These are phyloP conservation scores for Craspedostauros australis DNA, from an alignment of 108 stramenopile genomes.

Conservation along the genomic window DNA sequence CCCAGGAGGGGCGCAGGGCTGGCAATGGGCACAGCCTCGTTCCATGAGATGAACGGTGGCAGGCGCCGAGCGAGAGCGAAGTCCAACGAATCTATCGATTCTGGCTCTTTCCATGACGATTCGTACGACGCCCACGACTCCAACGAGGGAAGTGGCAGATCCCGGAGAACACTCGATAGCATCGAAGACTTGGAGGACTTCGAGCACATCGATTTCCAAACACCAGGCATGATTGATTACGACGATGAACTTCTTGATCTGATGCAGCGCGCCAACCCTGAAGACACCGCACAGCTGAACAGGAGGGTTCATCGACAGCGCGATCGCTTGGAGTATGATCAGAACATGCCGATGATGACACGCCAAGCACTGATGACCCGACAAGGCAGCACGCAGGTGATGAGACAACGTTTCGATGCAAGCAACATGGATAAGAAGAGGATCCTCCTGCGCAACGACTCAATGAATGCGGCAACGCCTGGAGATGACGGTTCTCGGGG, in stretches of 20 bases:
- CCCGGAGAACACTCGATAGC: conserved; percentile 14
- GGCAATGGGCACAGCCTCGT: conserved; percentile 4
- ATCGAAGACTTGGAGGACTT: conserved; percentile 27
- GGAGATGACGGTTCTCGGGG: conserved; percentile 10
- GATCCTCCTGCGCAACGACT: conserved; percentile 21
- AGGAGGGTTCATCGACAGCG: conserved; percentile 21
- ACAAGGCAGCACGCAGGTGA: conserved; percentile 22
- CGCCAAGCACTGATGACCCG: conserved; percentile 29
- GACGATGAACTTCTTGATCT: conserved; percentile 27
- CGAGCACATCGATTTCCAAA: conserved; percentile 21
- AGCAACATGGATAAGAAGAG: conserved; percentile 15
- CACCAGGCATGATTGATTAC: conserved; percentile 31
- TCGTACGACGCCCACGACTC: conserved; percentile 16
- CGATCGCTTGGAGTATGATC: conserved; percentile 21
- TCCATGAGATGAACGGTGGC: conserved; percentile 11
- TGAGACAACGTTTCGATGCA: conserved; percentile 17
- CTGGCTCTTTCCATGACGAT: conserved; percentile 12
- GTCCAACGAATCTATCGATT: conserved; percentile 4
- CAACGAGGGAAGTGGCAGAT: conserved; percentile 5
- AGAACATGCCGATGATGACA: conserved; percentile 42
- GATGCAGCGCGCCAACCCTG: conserved; percentile 32
- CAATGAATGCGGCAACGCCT: conserved; percentile 8
- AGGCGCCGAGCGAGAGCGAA: conserved; percentile 2
- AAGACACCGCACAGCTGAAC: conserved; percentile 23
- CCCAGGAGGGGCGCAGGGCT: conserved; percentile 1